Evolutionary conservation across 495 filamentous ascomycete species (phyloP).

Genomic region (Hyaloscypha bicolor): DNA sequence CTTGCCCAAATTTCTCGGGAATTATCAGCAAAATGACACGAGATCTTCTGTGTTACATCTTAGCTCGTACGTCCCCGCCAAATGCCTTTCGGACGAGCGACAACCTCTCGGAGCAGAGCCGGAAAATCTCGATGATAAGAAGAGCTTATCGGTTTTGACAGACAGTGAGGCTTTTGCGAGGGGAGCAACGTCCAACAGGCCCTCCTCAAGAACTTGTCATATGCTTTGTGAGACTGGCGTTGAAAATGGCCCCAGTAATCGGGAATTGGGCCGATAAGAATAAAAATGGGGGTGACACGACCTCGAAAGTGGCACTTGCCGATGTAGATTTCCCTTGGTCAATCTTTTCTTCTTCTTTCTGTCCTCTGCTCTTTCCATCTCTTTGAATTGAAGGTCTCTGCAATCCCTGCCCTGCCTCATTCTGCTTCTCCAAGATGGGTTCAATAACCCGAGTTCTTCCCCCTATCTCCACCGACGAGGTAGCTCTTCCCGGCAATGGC

Average conservation of each 20-base stretch:
- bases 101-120: background rate
- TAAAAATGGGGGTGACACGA: background rate
- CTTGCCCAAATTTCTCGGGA: background rate
- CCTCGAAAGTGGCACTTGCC: background rate
- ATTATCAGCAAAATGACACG: background rate
- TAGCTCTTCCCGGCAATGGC: conserved; percentile 26
- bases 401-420: background rate
- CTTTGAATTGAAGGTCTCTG: background rate
- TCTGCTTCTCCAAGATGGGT: conserved; percentile 14
- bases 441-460: conserved; percentile 16
- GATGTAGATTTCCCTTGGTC: background rate
- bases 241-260: background rate
- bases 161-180: background rate
- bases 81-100: no score
- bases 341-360: background rate
- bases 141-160: background rate
- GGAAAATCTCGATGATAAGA: background rate
- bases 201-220: background rate
- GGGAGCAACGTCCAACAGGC: no score
- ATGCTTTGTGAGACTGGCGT: background rate
- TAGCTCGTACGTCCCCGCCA: background rate
- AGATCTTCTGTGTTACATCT: background rate
- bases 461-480: conserved; percentile 12
- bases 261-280: background rate
- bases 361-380: background rate